Base-by-base conservation (phyloP, 768 basidiomycete genomes). In the Boletus vermiculosoides region DNA sequence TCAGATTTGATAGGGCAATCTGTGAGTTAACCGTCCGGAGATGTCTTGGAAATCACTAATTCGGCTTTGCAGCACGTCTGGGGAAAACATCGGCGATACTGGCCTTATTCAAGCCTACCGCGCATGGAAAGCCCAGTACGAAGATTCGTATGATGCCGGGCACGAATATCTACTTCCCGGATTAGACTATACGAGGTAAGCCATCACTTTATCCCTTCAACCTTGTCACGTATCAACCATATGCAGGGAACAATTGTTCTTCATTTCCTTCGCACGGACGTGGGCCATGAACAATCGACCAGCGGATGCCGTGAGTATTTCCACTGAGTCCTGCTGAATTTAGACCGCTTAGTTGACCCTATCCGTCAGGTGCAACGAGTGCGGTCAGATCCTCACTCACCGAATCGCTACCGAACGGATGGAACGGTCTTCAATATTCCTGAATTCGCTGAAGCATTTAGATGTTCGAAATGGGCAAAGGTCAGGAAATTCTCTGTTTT, bases 11-110 rank as follows among this genome's bases (percentile, higher is more conserved):
- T 57, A 91, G 90, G 90, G 90, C 28, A 90, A 91, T 65, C 70
- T 92, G 88, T 90, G 64, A 62, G 86, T 65, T 45, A n/a, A 23
- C 13, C 18, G 4, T 42, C 16, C 18, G 18, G 34, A 44, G 9
- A 15, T 46, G 33, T 16, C 37, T 37, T n/a, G 1, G 39, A 18
- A 44, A 37, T 30, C 30, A 16, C 42, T 68, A 34, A 73, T 30
- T 30, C 15, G 52, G 36, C 30, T 46, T 49, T 53, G 62, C 57
- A 92, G 91, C 51, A 97, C 94, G 1, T 90, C 90, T 12, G 92
- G 92, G 7, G 94, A 96, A 72, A 94, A 94, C 67, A 92, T 94
- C 55, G 94, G 91, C 8, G 94, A 96, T 67, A 82, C 81, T 0
- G 91, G 91, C 12, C 73, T 94, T 20, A 85, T 94, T 44, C 92